Evolutionary conservation across 176 grass and related monocot genomes (phyloP), one percentile per base, ranked within the genome.

Genomic region (Bonia amplexicaulis): DNA sequence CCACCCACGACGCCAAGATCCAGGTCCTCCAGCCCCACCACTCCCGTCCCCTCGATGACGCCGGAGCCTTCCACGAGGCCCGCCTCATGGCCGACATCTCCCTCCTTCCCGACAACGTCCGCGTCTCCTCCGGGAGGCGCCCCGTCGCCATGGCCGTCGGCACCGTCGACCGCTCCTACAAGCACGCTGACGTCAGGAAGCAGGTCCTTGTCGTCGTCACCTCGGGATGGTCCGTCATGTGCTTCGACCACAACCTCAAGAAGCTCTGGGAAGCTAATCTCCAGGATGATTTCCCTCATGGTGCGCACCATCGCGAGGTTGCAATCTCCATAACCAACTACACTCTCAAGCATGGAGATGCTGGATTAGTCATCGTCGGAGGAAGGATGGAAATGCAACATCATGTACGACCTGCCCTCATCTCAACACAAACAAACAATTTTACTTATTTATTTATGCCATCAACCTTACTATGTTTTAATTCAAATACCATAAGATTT

Each of bases 191-290:
- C 5, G 80, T 66, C 79, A 90, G 37, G 64, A 93, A 98, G 85
- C 88, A 95, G 85, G 78, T 98, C 69, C 84, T 98, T 72, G 93
- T 98, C 84, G 91, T 98, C 40, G 96, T 98, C 77, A 98, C 96
- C 26, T 98, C 93, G 5, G 93, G 96, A 1, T 98, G 96, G 96
- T 89, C 85, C 49, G 89, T 98, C 73, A 98, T 98, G 93, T 98
- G 93, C 84, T 98, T 98, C 77, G 93, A 98, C 77, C 96, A 98
- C 90, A 98, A 98, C 83, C 93, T 98, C 53, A 98, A 95, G 6
- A 98, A 95, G 73, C 87, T 98, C 6, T 98, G 96, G 96, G 96
- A 98, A 80, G 84, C 79, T 22, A 98, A 95, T 84, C 90, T 98
- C 35, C 93, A 95, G 88, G 91, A 92, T 57, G 85, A 93, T 45